Percentiles rank a stretch among this genome's conserved stretches.
phyloP scores from a whole-genome alignment of 192 early-diverging fungal species.

The Coemansia sp. region DNA sequence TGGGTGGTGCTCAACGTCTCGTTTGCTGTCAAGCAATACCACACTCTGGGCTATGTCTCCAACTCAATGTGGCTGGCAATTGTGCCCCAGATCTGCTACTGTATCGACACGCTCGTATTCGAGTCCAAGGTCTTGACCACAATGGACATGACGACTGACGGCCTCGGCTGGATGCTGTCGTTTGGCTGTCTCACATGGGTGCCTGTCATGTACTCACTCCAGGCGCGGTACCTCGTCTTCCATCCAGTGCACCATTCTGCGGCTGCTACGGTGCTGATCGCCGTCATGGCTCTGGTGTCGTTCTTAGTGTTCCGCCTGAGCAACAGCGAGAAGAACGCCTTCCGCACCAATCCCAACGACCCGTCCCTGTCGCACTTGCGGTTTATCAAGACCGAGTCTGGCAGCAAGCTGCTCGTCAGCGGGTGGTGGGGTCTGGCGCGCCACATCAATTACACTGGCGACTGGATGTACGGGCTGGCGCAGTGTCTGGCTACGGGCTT shows the following conservation, averaged over 20 bases:
- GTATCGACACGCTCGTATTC: slow-evolving; percentile 72
- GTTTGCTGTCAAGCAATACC: slow-evolving; percentile 75
- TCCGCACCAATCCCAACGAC: slow-evolving; percentile 68
- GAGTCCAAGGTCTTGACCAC: slow-evolving; percentile 84
- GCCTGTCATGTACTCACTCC: slow-evolving; percentile 84
- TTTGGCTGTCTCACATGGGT: slow-evolving; percentile 87
- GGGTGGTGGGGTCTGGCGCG: slow-evolving; percentile 97
- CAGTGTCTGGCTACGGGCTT: slow-evolving; percentile 90
- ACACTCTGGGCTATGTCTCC: slow-evolving; percentile 61
- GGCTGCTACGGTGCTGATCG: slow-evolving; percentile 40
- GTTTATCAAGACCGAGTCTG: slow-evolving; percentile 81
- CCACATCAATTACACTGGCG: slow-evolving; percentile 94
- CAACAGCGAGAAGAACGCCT: slow-evolving; percentile 90
- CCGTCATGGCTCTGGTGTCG: slow-evolving; percentile 56
- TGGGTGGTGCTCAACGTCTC: slow-evolving; percentile 81
- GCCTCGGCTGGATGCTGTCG: slow-evolving; percentile 88
- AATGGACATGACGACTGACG: slow-evolving; percentile 97
- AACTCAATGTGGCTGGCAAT: slow-evolving; percentile 76
- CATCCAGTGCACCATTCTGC: slow-evolving; percentile 63
- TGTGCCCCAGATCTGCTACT: slow-evolving; percentile 78
- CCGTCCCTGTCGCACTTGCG: slow-evolving; percentile 67
- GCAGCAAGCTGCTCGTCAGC: slow-evolving; percentile 73
- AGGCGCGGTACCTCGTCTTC: slow-evolving; percentile 80
- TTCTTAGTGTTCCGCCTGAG: slow-evolving; percentile 84
- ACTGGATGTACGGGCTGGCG: slow-evolving; percentile 89